Base-by-base conservation (phyloP, 352 stramenopile genomes). In the Pilasporangium apinafurcum region DNA sequence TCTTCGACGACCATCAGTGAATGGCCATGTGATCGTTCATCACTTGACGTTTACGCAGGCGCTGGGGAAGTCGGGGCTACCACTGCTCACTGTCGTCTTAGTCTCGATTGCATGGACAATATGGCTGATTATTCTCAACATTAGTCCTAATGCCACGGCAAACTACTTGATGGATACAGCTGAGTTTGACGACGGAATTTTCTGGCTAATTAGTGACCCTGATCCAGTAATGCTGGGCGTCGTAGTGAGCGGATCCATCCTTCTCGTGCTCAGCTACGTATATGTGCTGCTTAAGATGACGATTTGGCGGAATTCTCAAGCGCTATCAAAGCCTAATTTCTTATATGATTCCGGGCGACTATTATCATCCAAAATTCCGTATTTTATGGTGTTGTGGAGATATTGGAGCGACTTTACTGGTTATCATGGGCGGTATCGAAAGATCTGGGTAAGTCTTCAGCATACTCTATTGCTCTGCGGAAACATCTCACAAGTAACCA, bases 141-240 rank as follows among this genome's bases (percentile, higher is more conserved):
- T 66, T 5, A 37, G 48, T 2, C 68, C 68, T 0, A 80, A 73
- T 17, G 42, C 54, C 13, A 57, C 46, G 0, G 68, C 57, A 0
- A 79, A 75, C 39, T 62, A 57, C 20, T 34, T 83, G 5, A 79
- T 77, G 70, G 54, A 81, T 39, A 81, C 68, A 9, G 41, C 51
- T 3, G 46, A 59, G 9, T 71, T 77, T 21, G 67, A 83, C 37
- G 32, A 63, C 21, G 67, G 65, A 0, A 56, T 65, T 4, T 83
- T 81, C 38, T 83, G 68, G 71, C 40, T 62, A 25, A 52, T 72
- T 30, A 47, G 51, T 28, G 54, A 55, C 8, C 35, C 51, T 18
- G 36, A 55, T 7, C 9, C 25, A 24, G 45, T 65, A 9, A 50
- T 63, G 3, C 2, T 55, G 13, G 47, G 48, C 10, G 18, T 68